Evolutionary conservation across 2,329 filamentous ascomycete genomes (phyloP), one percentile per base, ranked within the genome.

Genomic region (Fusarium palustre): DNA sequence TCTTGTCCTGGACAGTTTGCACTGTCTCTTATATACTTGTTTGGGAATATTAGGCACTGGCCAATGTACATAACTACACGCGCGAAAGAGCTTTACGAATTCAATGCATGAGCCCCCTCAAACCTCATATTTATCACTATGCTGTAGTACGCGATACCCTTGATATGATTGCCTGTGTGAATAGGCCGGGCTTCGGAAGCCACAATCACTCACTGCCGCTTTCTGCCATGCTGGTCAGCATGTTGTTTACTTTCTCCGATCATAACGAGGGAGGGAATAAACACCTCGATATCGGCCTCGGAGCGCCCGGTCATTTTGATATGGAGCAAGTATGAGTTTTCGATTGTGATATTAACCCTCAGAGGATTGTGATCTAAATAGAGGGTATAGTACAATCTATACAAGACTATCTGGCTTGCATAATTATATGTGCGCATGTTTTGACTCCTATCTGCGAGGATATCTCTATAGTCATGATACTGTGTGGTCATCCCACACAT

Each of bases 391-490:
- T 34, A 49, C 25, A 55, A 50, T 57, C 42, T 52, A 38, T 34
- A 31, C 34, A n/a, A 41, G 28, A 41, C 50, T 58, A 49, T 55
- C 55, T 38, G 25, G 41, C 55, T 63, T 56, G 48, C 43, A 49
- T 46, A 55, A 68, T 62, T 46, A 59, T 58, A 54, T 64, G 45
- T 70, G 55, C 47, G 48, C 36, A 53, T 54, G 53, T 41, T 64
- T 69, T 67, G 56, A 63, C 66, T 58, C 49, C 55, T 68, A 39
- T 55, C 52, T 55, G 53, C 58, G 59, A 59, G 63, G 66, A 66
- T 73, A 74, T 74, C 69, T 75, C 69, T 70, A 60, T 69, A 75
- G 60, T 62, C 66, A 67, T 66, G 69, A 65, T 56, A 64, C 62
- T 50, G 49, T 52, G 59, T 53, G 55, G 50, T 50, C 55, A 66